phyloP scores from a whole-genome alignment of 2,329 filamentous ascomycete genomes.

The Falciphora oryzae region DNA sequence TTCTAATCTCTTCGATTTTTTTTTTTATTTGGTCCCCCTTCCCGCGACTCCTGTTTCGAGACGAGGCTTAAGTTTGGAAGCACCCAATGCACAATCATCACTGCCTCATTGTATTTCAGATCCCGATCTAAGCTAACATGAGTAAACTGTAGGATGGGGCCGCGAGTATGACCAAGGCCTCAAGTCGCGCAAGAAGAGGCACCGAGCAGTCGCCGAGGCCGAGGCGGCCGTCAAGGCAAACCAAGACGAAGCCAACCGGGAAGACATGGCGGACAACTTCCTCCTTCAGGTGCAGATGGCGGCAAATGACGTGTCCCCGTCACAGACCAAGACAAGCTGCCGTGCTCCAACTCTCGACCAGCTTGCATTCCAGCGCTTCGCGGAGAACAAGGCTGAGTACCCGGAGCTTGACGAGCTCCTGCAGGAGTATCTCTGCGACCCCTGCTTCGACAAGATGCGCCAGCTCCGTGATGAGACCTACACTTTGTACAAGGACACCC shows the following conservation, averaged over 20 bases:
- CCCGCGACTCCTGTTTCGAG: no score
- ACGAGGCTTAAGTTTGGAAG: no score
- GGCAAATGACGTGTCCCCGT: not conserved
- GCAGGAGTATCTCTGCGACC: constrained; percentile 20
- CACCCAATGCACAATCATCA: no score
- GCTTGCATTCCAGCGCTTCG: constrained; percentile 35
- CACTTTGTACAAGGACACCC: constrained; percentile 31
- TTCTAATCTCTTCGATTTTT: no score
- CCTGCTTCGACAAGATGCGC: constrained; percentile 12
- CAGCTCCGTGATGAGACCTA: constrained; percentile 24
- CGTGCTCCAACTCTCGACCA: constrained; percentile 34
- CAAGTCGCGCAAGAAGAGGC: not conserved
- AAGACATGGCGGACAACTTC: not conserved
- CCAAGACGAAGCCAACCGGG: not conserved
- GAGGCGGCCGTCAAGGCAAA: not conserved
- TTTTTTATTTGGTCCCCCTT: no score
- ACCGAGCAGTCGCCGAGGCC: not conserved
- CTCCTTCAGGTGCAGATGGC: not conserved
- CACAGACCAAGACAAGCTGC: constrained; percentile 16
- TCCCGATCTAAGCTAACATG: no score
- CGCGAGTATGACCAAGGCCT: constrained; percentile 28
- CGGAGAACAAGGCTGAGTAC: constrained; percentile 27
- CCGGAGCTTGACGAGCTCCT: constrained; percentile 31
- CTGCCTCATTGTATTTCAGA: no score
- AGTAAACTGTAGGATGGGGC: constrained; percentile 24